Base-by-base conservation (phyloP, 768 basidiomycete species). In the Dictyophora rubrovolvata region DNA sequence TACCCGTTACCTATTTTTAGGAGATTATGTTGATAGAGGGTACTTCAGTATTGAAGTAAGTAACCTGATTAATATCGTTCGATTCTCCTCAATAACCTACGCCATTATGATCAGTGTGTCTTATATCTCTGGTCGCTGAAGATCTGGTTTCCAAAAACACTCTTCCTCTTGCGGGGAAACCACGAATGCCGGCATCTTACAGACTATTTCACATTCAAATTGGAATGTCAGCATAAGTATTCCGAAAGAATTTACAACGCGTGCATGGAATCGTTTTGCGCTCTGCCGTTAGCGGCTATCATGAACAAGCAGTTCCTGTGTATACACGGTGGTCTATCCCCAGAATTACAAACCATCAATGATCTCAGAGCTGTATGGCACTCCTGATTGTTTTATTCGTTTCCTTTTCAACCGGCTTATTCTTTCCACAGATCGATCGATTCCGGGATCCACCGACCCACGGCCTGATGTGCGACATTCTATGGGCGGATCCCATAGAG, bases 281-380 rank as follows among this genome's bases (percentile, higher is more conserved):
- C 89, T 0, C 80, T 99, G 0, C 96, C 96, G 1, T 80, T 99
- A 9, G 95, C 95, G 0, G 96, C 96, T 34, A 72, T 99, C 68
- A 98, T 98, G 95, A 99, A 99, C 77, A 97, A 97, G 69, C 96
- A 98, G 72, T 99, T 99, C 72, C 76, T 98, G 53, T 99, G 95
- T 72, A 96, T 98, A 61, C 96, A 99, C 62, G 96, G 96, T 33
- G 96, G 96, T 17, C 78, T 99, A 14, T 94, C 91, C 0, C 96
- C 96, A 0, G 96, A 99, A 69, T 74, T 99, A 42, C 85, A 92
- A 64, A 97, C 95, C 3, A 80, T 99, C 50, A 95, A 99, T 66
- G 96, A 99, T 70, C 83, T 99, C 48, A 86, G 93, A 56, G 77
- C 75, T 50, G 94, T 95, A 61, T 58, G 21, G 20, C 33, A 21